Conservation (phyloP, 2,329 filamentous ascomycete genomes). For the Ramichloridium luteum region DNA sequence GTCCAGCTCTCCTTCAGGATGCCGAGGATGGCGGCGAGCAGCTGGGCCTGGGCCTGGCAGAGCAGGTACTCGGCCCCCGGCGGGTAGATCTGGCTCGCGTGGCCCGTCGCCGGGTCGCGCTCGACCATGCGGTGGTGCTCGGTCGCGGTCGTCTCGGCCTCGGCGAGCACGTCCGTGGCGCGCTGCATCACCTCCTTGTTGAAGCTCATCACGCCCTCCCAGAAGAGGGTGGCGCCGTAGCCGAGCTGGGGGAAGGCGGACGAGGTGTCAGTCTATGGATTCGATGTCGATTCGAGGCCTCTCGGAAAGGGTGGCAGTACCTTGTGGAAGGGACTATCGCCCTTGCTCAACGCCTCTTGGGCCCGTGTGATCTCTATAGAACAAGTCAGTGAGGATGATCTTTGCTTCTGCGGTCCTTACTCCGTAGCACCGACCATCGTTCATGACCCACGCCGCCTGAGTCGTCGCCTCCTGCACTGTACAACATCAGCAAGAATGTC, state of each 20-base stretch:
- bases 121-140: constrained; percentile 56
- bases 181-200: constrained; percentile 85
- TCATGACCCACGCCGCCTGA: constrained; percentile 23
- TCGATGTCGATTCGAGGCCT: too few species aligned
- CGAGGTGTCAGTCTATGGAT: not conserved
- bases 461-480: constrained; percentile 35
- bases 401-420: too few species aligned
- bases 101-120: constrained; percentile 43
- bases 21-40: constrained; percentile 80
- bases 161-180: constrained; percentile 58
- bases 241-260: constrained; percentile 46
- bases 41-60: constrained; percentile 70
- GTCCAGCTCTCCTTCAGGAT: constrained; percentile 88
- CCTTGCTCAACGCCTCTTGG: constrained; percentile 57
- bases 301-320: constrained; percentile 33
- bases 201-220: constrained; percentile 76
- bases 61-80: constrained; percentile 78
- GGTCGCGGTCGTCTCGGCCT: constrained; percentile 65
- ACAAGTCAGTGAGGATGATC: constrained; percentile 15
- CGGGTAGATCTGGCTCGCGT: constrained; percentile 56
- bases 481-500: too few species aligned
- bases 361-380: constrained; percentile 65
- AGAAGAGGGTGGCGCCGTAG: constrained; percentile 67
- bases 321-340: constrained; percentile 76
- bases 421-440: constrained; percentile 29